A percentile compares a stretch with the other conserved stretches of the same genome.
These are phyloP conservation scores for Kurtzmaniella cleridarum DNA, from an alignment of 805 yeast genomes.

Conservation along the genomic window DNA sequence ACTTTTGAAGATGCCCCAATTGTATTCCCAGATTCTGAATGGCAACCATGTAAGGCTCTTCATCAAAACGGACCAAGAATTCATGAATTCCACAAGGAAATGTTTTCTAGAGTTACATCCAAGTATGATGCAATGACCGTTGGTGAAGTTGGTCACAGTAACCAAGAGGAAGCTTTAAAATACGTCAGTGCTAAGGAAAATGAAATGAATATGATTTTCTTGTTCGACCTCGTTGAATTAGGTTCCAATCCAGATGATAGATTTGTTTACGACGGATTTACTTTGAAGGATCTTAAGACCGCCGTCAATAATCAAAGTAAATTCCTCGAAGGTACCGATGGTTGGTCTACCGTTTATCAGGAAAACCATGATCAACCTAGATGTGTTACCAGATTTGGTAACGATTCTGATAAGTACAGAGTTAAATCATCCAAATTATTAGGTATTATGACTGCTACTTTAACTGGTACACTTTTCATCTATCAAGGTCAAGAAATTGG, in stretches of 20 bases:
- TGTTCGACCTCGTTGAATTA: slow-evolving; percentile 28
- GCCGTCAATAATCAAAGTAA: slow-evolving; percentile 29
- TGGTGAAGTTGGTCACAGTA: slow-evolving; percentile 47
- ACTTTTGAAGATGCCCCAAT: slow-evolving; percentile 46
- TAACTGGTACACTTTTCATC: slow-evolving; percentile 51
- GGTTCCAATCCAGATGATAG: slow-evolving; percentile 34
- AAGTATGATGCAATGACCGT: slow-evolving; percentile 52
- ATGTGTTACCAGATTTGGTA: slow-evolving; percentile 47
- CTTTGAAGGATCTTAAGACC: slow-evolving; percentile 36
- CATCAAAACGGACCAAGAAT: slow-evolving; percentile 48
- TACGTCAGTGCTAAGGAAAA: slow-evolving; percentile 36
- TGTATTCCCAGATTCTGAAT: slow-evolving; percentile 31
- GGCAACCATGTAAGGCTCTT: slow-evolving; percentile 31
- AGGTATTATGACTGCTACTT: slow-evolving; percentile 38
- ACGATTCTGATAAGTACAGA: slow-evolving; percentile 29
- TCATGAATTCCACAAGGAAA: slow-evolving; percentile 53
- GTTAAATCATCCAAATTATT: slow-evolving; percentile 44
- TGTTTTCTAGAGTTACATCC: slow-evolving; percentile 37
- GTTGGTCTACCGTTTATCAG: slow-evolving; percentile 51
- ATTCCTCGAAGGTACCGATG: slow-evolving; percentile 45
- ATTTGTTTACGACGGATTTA: slow-evolving; percentile 27
- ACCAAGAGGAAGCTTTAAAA: slow-evolving; percentile 36
- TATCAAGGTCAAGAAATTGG: slow-evolving; percentile 64
- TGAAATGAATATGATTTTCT: slow-evolving; percentile 34
- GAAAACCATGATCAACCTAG: slow-evolving; percentile 62